Evolutionary conservation across 352 stramenopile genomes (phyloP).

Genomic region (Phytopythium ostracodes): DNA sequence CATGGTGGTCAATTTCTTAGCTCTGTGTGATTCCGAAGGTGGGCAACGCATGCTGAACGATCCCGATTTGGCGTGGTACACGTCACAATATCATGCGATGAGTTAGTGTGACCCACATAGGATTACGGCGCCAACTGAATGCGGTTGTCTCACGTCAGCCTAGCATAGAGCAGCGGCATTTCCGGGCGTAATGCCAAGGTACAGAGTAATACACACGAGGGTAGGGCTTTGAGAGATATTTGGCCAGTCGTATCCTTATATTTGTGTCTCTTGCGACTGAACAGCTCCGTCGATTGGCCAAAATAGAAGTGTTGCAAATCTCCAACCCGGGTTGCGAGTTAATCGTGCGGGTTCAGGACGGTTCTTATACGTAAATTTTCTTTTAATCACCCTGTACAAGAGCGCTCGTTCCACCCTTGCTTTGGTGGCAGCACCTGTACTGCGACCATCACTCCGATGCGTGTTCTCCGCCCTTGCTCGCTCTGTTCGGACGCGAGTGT

Average conservation of each 20-base stretch:
- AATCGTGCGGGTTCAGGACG: background rate
- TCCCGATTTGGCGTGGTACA: background rate
- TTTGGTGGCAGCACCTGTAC: no score
- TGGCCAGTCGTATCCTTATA: background rate
- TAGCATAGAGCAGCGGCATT: background rate
- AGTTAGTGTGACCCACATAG: background rate
- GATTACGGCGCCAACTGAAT: background rate
- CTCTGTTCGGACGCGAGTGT: no score
- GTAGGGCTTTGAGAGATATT: background rate
- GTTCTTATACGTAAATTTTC: slow-evolving; percentile 3
- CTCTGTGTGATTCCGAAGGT: background rate
- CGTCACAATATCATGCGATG: background rate
- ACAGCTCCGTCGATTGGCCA: background rate
- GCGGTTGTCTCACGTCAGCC: background rate
- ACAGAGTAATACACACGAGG: background rate
- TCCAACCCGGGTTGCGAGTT: background rate
- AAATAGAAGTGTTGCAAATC: background rate
- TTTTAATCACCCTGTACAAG: background rate
- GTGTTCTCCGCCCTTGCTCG: background rate
- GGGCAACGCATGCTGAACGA: background rate
- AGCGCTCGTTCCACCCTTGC: background rate
- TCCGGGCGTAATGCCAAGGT: background rate
- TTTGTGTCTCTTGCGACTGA: background rate
- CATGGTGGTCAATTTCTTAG: background rate
- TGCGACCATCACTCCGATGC: background rate